Evolutionary conservation across 1,139 yeast species (phyloP).

Genomic region (Candida pseudoviswanathii): DNA sequence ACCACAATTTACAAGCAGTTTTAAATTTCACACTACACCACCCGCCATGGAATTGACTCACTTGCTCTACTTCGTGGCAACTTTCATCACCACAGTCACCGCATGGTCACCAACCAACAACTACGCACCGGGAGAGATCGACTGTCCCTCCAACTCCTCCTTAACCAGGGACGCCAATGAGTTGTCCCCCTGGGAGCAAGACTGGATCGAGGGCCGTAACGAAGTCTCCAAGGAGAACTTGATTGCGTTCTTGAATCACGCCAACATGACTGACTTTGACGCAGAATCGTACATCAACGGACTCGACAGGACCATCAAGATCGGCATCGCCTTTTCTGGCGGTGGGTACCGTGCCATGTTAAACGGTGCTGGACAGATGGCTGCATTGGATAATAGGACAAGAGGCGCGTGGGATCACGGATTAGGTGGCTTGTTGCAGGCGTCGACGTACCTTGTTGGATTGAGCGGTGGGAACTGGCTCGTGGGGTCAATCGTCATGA

Average conservation of each 20-base stretch:
- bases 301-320: slow-evolving; percentile 34
- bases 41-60: not conserved
- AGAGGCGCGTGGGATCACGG: slow-evolving; percentile 45
- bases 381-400: slow-evolving; percentile 39
- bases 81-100: not conserved
- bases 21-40: not conserved
- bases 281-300: slow-evolving; percentile 51
- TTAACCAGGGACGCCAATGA: slow-evolving; percentile 27
- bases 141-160: slow-evolving; percentile 51
- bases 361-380: slow-evolving; percentile 45
- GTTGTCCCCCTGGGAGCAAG: slow-evolving; percentile 40
- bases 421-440: slow-evolving; percentile 76
- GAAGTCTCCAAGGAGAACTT: slow-evolving; percentile 57
- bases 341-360: slow-evolving; percentile 54
- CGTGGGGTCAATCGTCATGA: slow-evolving; percentile 75
- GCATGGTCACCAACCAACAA: slow-evolving; percentile 66
- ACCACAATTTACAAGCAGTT: not conserved
- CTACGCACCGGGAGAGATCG: slow-evolving; percentile 67
- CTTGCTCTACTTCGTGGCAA: not conserved
- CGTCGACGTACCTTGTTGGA: slow-evolving; percentile 75
- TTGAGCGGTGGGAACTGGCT: slow-evolving; percentile 90
- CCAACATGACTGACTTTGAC: slow-evolving; percentile 67
- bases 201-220: slow-evolving; percentile 57
- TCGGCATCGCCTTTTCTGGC: slow-evolving; percentile 48
- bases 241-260: slow-evolving; percentile 56